phyloP scores from a whole-genome alignment of 768 basidiomycete species.

The Leccinum longicurvipes region DNA sequence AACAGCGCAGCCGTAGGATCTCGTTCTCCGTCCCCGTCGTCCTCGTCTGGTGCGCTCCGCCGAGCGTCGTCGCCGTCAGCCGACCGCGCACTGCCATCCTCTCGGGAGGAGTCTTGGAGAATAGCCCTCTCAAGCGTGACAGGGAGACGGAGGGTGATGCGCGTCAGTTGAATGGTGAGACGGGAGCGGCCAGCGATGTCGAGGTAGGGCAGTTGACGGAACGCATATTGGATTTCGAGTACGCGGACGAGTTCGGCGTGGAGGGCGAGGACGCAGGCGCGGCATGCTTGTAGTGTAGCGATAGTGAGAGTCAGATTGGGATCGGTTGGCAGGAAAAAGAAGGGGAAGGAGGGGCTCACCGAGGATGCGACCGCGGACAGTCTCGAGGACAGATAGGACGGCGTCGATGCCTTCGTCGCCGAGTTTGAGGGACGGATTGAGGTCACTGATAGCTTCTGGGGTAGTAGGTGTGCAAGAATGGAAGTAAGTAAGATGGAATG shows the following conservation, averaged over 20 bases:
- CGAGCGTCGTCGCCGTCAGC: neutral
- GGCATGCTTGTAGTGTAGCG: conserved; percentile 50
- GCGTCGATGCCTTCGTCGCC: conserved; percentile 78
- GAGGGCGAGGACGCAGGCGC: conserved; percentile 71
- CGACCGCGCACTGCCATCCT: conserved; percentile 4
- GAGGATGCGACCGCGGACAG: conserved; percentile 70
- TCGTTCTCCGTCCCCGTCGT: conserved; percentile 11
- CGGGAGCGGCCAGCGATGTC: conserved; percentile 74
- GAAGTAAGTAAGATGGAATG: neutral
- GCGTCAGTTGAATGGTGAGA: conserved; percentile 71
- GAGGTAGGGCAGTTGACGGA: conserved; percentile 73
- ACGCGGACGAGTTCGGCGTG: conserved; percentile 70
- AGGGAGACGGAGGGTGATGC: conserved; percentile 73
- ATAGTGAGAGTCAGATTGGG: conserved; percentile 2
- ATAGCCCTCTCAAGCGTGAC: conserved; percentile 71
- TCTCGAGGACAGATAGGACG: conserved; percentile 65
- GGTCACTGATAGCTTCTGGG: conserved; percentile 70
- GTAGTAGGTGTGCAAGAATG: neutral
- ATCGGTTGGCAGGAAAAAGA: no score
- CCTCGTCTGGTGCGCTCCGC: conserved; percentile 3
- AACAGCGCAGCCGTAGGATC: conserved; percentile 38
- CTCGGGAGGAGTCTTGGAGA: conserved; percentile 34
- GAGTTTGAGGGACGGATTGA: conserved; percentile 73
- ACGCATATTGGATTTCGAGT: conserved; percentile 77
- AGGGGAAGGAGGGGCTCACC: conserved; percentile 38